Base-by-base conservation (phyloP, 768 basidiomycete species). In the Lentinula boryana region DNA sequence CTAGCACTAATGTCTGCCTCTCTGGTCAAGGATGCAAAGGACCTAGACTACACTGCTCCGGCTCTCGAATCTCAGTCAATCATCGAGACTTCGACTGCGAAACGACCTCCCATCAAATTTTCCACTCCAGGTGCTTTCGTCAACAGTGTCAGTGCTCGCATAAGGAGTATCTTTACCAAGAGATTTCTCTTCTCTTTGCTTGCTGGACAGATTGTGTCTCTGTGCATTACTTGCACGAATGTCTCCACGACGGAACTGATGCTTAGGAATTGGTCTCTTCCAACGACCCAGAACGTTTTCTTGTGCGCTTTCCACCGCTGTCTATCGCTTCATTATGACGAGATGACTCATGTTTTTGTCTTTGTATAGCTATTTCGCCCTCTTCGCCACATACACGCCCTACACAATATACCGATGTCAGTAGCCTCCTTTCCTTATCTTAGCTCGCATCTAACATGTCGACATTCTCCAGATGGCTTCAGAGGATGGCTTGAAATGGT, bases 161-260 rank as follows among this genome's bases (percentile, higher is more conserved):
- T 88, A 78, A 80, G 71, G 66, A 91, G 90, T 67, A 65, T 93
- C 4, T 94, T 91, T 89, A 92, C 91, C 8, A 79, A 76, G 58
- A 83, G 85, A 10, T 93, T 94, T 71, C 69, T 83, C 8, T 75
- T 89, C 33, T 83, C 87, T 21, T 70, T 94, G 38, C 57, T 93
- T 31, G 85, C 88, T 3, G 93, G 93, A 12, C 93, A 95, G 71
- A 70, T 93, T 33, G 86, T 93, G 36, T 93, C 92, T 55, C 69
- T 94, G 56, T 94, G 93, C 70, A 94, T 95, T 60, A 93, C 91
- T 13, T 91, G 88, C 71, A 95, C 92, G 57, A 94, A 88, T 68
- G 87, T 93, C 31, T 89, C 89, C 40, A 94, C 93, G 4, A 88
- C 89, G 18, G 90, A 93, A 70, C 78, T 94, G 38, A 81, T 85